Base-by-base conservation (phyloP, 2,329 filamentous ascomycete genomes). In the Golovinomyces cichoracearum region DNA sequence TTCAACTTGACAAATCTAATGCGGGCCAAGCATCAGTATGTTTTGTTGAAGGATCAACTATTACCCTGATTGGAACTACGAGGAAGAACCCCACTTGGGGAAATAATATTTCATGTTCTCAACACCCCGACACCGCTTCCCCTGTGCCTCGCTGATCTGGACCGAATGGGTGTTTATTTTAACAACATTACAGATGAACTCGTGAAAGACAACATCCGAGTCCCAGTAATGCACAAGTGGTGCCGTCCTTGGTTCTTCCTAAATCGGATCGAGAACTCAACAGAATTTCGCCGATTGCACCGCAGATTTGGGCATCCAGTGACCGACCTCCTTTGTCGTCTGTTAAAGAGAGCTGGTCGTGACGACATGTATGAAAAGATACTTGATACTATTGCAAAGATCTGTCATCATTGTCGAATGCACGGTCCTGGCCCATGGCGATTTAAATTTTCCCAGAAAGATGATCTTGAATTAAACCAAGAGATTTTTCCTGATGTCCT, bases 401-500 rank as follows among this genome's bases (percentile, higher is more conserved):
- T 22, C 27, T 46, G 44, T 33, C 44, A 35, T 31, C 44, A 46
- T 22, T 46, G 44, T 15, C 44, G 35, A 33, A 46, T 33, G 44
- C 44, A 46, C 27, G 21, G 26, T 22, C 15, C 25, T 15, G 25
- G 26, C 9, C 44, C 44, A n/a, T 21, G 27, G 15, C 26, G 47
- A 42, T 48, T 48, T 23, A 48, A 48, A 41, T 48, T 48, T 23
- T 41, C 33, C 9, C 17, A 42, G 5, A 41, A 42, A 31, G 47
- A 48, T 23, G 47, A 48, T 26, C 19, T 21, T 33, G 37, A 48
- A 19, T 51, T 51, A 23, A 49, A 51, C 21, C 35, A 51, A 17
- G 15, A 41, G 4, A 40, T 51, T 13, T 17, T 51, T 22, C 21
- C 49, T 17, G 35, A 51, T 27, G 46, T 51, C 19, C 15, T 47